Conservation (phyloP, 257 asterid species). For the Pogostemon cablin region DNA sequence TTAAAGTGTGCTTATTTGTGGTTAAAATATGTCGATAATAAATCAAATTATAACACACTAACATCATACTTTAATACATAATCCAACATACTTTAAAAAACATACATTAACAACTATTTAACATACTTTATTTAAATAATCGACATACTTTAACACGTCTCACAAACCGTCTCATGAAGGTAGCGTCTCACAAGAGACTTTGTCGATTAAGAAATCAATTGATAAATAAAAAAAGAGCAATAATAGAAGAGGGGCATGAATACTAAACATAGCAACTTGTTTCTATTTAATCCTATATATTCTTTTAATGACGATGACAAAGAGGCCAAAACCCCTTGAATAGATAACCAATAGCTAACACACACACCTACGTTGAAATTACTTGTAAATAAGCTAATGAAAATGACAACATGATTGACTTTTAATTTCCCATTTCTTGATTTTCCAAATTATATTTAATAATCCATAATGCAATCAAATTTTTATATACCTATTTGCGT, state of each 20-base stretch:
- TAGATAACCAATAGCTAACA: conserved; percentile 17
- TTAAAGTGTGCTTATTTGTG: too few relatives aligned
- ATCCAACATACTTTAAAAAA: too few relatives aligned
- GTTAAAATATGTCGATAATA: too few relatives aligned
- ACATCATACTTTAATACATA: too few relatives aligned
- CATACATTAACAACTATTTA: too few relatives aligned
- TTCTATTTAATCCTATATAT: not conserved
- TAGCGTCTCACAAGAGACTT: too few relatives aligned
- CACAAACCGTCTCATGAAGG: too few relatives aligned
- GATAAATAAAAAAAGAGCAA: conserved; percentile 10
- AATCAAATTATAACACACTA: too few relatives aligned
- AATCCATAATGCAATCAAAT: conserved; percentile 24
- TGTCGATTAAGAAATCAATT: not conserved
- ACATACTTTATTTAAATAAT: too few relatives aligned
- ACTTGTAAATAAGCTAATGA: conserved; percentile 27
- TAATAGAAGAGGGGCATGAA: conserved; percentile 10
- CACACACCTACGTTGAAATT: not conserved
- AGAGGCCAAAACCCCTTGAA: not conserved
- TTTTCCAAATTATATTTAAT: conserved; percentile 20
- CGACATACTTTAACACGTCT: too few relatives aligned
- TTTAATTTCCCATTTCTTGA: conserved; percentile 19
- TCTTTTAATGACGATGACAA: conserved; percentile 16
- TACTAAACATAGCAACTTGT: conserved; percentile 34
- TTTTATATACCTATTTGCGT: conserved; percentile 1
- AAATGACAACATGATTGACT: conserved; percentile 49